Conservation (phyloP, 176 grass and related monocot genomes). For the Rhynchospora pubera region DNA sequence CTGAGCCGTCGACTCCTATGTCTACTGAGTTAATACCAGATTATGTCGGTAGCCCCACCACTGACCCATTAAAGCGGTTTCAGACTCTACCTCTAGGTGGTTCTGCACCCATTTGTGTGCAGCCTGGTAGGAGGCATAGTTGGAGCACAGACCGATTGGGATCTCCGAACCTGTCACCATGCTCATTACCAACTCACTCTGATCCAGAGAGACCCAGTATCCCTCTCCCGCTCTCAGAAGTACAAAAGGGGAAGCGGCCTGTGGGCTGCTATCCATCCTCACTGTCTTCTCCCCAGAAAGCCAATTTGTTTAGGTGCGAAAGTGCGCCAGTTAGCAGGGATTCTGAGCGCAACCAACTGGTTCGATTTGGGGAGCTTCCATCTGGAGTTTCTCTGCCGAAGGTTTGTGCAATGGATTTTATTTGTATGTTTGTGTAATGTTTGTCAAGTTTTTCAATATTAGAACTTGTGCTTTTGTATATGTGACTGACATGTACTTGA, state of each 20-base stretch:
- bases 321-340: conserved; percentile 37
- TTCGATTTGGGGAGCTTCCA: background rate
- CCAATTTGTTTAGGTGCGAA: conserved; percentile 32
- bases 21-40: conserved; percentile 60
- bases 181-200: conserved; percentile 28
- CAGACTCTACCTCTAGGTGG: conserved; percentile 48
- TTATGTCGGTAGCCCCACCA: conserved; percentile 75
- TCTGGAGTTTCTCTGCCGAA: conserved; percentile 7
- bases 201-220: conserved; percentile 1
- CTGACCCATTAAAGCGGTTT: conserved; percentile 51
- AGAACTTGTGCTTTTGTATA: background rate
- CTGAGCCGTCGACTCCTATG: conserved; percentile 35
- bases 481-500: background rate
- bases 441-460: background rate
- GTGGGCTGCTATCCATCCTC: conserved; percentile 33
- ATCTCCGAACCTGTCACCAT: conserved; percentile 23
- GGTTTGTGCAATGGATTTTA: background rate
- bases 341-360: background rate
- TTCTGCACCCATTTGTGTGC: conserved; percentile 26
- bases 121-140: conserved; percentile 53
- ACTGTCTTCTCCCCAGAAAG: conserved; percentile 26
- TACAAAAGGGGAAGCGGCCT: conserved; percentile 28
- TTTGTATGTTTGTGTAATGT: conserved; percentile 4
- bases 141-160: conserved; percentile 53
- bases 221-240: background rate